These are phyloP conservation scores for Fusarium concolor DNA, from an alignment of 2,329 filamentous ascomycete species.

Conservation along the genomic window DNA sequence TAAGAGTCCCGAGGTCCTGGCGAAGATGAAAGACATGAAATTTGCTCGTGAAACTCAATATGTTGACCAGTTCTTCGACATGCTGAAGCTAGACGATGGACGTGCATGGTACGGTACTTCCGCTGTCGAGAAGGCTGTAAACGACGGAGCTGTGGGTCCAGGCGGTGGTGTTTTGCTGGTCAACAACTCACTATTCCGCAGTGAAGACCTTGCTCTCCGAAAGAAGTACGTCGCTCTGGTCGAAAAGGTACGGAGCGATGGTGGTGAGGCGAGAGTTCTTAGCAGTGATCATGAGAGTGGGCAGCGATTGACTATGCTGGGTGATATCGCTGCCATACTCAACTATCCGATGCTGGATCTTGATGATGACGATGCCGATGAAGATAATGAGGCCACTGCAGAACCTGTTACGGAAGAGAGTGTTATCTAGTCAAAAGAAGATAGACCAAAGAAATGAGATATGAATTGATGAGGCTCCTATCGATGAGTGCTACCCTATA, in stretches of 20 bases:
- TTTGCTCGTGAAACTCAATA: conserved; percentile 85
- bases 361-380: conserved; percentile 73
- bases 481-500: conserved; percentile 13
- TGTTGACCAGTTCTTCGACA: conserved; percentile 85
- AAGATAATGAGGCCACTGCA: conserved; percentile 48
- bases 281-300: conserved; percentile 97
- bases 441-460: conserved; percentile 20
- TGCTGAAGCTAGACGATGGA: conserved; percentile 85
- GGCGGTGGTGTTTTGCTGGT: conserved; percentile 83
- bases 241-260: conserved; percentile 86
- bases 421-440: conserved; percentile 46
- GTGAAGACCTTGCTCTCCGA: conserved; percentile 79
- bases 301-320: conserved; percentile 82
- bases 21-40: conserved; percentile 85
- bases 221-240: conserved; percentile 87
- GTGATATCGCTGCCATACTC: conserved; percentile 88
- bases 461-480: conserved; percentile 8
- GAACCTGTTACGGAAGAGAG: conserved; percentile 41
- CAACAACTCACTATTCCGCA: conserved; percentile 88
- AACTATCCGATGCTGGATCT: conserved; percentile 89
- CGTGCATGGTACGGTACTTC: conserved; percentile 89
- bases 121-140: conserved; percentile 85
- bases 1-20: conserved; percentile 80
- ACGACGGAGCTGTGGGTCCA: conserved; percentile 87
- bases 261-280: conserved; percentile 88